These are phyloP conservation scores for Lachnum nothofagi DNA, from an alignment of 2,329 filamentous ascomycete species.

Conservation along the genomic window DNA sequence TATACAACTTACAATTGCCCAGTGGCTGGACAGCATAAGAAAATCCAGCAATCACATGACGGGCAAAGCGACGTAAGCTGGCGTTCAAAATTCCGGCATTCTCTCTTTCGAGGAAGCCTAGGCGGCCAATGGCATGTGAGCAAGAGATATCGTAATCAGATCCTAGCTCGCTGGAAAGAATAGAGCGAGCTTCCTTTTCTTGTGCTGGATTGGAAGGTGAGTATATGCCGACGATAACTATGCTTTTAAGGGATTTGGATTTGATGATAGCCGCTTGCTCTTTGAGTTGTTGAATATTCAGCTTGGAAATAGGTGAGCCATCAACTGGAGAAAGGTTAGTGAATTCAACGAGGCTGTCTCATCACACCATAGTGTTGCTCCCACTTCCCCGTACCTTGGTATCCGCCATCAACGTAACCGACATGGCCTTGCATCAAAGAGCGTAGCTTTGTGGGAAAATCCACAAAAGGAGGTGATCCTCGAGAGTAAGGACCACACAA, in stretches of 20 bases:
- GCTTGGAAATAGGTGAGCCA: constrained; percentile 19
- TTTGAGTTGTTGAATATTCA: constrained; percentile 26
- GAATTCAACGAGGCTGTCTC: too few relatives aligned
- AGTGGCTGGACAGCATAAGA: constrained; percentile 46
- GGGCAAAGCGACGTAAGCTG: constrained; percentile 53
- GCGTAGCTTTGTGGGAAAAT: constrained; percentile 43
- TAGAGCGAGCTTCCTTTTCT: constrained; percentile 45
- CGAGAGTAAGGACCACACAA: constrained; percentile 44
- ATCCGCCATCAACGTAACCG: constrained; percentile 44
- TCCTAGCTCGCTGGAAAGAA: constrained; percentile 37
- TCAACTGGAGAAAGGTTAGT: constrained; percentile 21
- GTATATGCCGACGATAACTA: constrained; percentile 55
- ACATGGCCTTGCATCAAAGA: constrained; percentile 43
- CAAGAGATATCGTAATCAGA: constrained; percentile 46
- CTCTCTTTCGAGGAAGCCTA: constrained; percentile 52
- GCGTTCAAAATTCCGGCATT: constrained; percentile 63
- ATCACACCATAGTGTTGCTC: too few relatives aligned
- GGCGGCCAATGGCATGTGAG: constrained; percentile 45
- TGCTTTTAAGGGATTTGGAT: constrained; percentile 35
- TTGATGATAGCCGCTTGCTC: constrained; percentile 30
- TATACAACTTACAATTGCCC: constrained; percentile 44
- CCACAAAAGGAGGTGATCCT: constrained; percentile 46
- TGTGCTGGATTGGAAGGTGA: constrained; percentile 53
- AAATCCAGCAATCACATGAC: constrained; percentile 52
- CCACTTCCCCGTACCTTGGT: constrained; percentile 28